A percentile compares a stretch with the other conserved stretches of the same genome.
Conservation (phyloP, 2,329 filamentous ascomycete genomes). For the Claviceps africana region DNA sequence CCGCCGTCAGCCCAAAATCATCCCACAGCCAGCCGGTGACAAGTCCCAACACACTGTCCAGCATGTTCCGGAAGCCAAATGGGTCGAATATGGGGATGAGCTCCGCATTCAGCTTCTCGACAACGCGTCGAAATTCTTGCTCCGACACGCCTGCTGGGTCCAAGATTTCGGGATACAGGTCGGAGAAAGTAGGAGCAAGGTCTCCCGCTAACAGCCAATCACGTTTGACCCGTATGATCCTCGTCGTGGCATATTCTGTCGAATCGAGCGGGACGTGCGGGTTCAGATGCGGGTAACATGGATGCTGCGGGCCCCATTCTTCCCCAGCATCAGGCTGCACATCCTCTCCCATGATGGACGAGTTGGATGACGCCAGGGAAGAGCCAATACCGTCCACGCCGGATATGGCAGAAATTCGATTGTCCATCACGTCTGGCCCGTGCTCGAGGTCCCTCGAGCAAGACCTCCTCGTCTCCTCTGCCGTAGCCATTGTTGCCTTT, state of each 20-base stretch:
- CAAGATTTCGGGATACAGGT: slow-evolving; percentile 90
- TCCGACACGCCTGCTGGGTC: slow-evolving; percentile 72
- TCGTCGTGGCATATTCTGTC: slow-evolving; percentile 59
- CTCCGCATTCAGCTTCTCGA: slow-evolving; percentile 69
- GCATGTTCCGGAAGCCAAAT: slow-evolving; percentile 57
- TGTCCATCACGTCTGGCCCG: slow-evolving; percentile 31
- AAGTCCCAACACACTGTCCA: slow-evolving; percentile 68
- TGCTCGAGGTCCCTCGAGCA: slow-evolving; percentile 42
- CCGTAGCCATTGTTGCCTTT: slow-evolving; percentile 31
- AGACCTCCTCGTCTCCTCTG: slow-evolving; percentile 20
- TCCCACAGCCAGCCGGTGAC: slow-evolving; percentile 93
- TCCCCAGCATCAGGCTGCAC: slow-evolving; percentile 55
- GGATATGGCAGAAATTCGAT: slow-evolving; percentile 34
- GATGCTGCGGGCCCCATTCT: slow-evolving; percentile 86
- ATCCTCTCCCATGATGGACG: slow-evolving; percentile 49
- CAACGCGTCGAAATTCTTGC: slow-evolving; percentile 68
- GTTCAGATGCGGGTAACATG: slow-evolving; percentile 87
- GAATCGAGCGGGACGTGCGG: slow-evolving; percentile 74
- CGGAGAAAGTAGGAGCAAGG: slow-evolving; percentile 82
- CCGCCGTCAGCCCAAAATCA: slow-evolving; percentile 62
- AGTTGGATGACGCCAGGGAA: slow-evolving; percentile 40
- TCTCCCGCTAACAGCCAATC: slow-evolving; percentile 90
- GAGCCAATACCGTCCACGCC: slow-evolving; percentile 39
- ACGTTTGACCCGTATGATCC: slow-evolving; percentile 79
- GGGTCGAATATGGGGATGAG: slow-evolving; percentile 70